phyloP scores from a whole-genome alignment of 441 rosid species.

The Corymbia calophylla region DNA sequence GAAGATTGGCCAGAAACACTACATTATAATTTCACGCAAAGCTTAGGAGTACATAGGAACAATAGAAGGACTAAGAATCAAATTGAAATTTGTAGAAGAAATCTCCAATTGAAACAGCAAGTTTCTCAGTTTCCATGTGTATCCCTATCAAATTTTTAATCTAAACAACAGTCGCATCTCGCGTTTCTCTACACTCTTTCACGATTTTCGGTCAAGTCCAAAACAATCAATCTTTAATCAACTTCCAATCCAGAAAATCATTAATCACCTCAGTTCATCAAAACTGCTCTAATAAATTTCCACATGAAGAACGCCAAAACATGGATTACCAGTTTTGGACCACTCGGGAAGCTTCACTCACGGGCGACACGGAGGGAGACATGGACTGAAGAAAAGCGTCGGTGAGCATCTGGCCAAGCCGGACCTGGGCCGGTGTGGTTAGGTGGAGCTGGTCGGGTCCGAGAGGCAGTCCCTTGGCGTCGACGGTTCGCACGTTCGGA shows the following conservation, averaged over 20 bases:
- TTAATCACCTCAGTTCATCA: not conserved
- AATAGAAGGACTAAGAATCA: not conserved
- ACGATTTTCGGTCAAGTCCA: not conserved
- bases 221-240: not conserved
- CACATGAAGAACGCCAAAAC: not conserved
- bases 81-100: not conserved
- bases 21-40: not conserved
- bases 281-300: not conserved
- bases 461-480: conserved; percentile 27
- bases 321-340: not conserved
- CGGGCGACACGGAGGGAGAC: not conserved
- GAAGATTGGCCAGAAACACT: not conserved
- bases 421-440: conserved; percentile 23
- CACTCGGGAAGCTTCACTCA: not conserved
- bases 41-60: not conserved
- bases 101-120: not conserved
- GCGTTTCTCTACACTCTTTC: not conserved
- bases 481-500: conserved; percentile 19
- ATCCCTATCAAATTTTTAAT: not conserved
- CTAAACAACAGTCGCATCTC: not conserved
- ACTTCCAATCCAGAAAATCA: not conserved
- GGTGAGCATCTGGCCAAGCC: conserved; percentile 23
- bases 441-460: conserved; percentile 28
- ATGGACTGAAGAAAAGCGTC: conserved; percentile 6
- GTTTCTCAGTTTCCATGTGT: not conserved